phyloP scores from a whole-genome alignment of 176 grass and related monocot genomes.

The Raddia guianensis region DNA sequence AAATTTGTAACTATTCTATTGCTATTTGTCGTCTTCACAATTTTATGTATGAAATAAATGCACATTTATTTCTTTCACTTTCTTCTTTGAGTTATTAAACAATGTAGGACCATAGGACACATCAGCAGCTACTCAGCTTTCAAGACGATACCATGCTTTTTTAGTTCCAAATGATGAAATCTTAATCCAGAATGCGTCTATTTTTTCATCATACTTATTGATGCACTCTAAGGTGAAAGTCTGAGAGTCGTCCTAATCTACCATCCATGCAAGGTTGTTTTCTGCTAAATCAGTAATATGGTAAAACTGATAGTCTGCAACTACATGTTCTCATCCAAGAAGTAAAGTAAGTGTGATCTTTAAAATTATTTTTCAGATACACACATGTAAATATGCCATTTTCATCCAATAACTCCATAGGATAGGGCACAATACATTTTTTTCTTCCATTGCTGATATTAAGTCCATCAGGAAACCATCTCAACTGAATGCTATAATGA shows the following conservation, averaged over 20 bases:
- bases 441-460: background rate
- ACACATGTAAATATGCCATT: background rate
- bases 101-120: background rate
- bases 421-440: background rate
- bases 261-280: background rate
- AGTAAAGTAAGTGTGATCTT: background rate
- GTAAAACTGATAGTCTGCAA: background rate
- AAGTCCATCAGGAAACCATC: background rate
- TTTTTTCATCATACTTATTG: background rate
- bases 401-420: background rate
- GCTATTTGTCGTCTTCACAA: conserved; percentile 22
- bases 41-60: conserved; percentile 1
- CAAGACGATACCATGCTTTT: conserved; percentile 13
- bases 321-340: background rate
- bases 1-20: conserved; percentile 20
- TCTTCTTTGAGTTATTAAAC: background rate
- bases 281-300: background rate
- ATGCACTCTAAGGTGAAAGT: background rate
- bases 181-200: background rate
- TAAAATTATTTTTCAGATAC: background rate
- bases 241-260: background rate
- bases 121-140: background rate
- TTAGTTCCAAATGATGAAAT: background rate
- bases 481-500: background rate
- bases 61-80: background rate